Evolutionary conservation across 495 filamentous ascomycete genomes (phyloP), one percentile per base, ranked within the genome.

Genomic region (Darksidea phi): DNA sequence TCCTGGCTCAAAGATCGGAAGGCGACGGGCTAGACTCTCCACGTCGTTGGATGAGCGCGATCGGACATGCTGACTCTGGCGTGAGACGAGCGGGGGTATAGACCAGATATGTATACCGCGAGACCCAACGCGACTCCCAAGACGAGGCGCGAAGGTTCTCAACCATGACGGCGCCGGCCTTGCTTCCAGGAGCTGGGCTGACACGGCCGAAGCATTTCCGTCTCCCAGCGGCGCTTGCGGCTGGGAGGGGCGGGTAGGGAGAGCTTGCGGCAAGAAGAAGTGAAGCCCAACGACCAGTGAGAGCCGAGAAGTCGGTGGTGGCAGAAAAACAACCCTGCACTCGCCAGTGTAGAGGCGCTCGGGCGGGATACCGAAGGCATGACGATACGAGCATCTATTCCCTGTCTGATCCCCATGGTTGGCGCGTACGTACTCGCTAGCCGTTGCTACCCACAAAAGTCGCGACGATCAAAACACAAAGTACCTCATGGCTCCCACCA

Each of bases 261-360:
- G 43, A 37, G 41, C 41, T 43, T 15, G 15, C 49, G 48, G 57
- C 47, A 41, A 52, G 54, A 54, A 41, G 54, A 32, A 45, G 23
- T 38, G 48, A 54, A 24, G 52, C 38, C 48, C 15, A 20, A 56
- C 45, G 53, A 53, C 64, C 64, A 67, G 54, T 67, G 48, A 26
- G 43, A 43, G 32, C 36, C 38, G 11, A 26, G 25, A 53, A 58
- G 64, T 34, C 53, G 52, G 54, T 24, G 59, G 11, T 37, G 48
- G 62, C 62, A 63, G 59, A 54, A 47, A 67, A 50, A 54, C 47
- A 59, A 43, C 25, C 64, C 58, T 67, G 64, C 50, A 53, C 52
- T 18, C 51, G 52, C 46, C 51, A 38, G 48, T 51, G 42, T 17
- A 32, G 62, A 24, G 46, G 50, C 41, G 43, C 50, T 18, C 20